A percentile compares a stretch with the other conserved stretches of the same genome.
These are phyloP conservation scores for Pseudogymnoascus sp. DNA, from an alignment of 2,329 filamentous ascomycete genomes.

Conservation along the genomic window DNA sequence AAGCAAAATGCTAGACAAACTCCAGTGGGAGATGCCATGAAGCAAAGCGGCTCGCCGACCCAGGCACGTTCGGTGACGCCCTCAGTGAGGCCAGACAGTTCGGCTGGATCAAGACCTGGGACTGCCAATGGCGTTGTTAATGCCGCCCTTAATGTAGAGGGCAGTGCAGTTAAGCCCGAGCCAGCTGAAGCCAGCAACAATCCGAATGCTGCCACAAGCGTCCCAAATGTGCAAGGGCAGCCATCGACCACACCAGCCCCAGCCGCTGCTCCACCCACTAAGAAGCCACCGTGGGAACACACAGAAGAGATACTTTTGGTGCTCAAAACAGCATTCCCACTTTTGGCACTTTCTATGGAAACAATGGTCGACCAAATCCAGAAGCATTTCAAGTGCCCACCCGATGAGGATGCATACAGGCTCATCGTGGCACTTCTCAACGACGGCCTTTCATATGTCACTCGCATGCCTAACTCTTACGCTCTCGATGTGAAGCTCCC, in stretches of 20 bases:
- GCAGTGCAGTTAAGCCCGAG: slow-evolving; percentile 25
- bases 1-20: slow-evolving; percentile 30
- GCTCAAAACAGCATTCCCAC: slow-evolving; percentile 92
- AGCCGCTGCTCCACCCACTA: slow-evolving; percentile 23
- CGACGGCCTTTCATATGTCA: slow-evolving; percentile 88
- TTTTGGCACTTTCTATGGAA: slow-evolving; percentile 96
- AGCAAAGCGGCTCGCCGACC: slow-evolving; percentile 29
- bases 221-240: slow-evolving; percentile 31
- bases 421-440: slow-evolving; percentile 96
- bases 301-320: slow-evolving; percentile 93
- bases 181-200: slow-evolving; percentile 20
- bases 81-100: slow-evolving; percentile 22
- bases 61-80: slow-evolving; percentile 25
- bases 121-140: slow-evolving; percentile 39
- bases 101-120: slow-evolving; percentile 33
- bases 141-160: slow-evolving; percentile 14
- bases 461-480: slow-evolving; percentile 78
- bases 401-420: slow-evolving; percentile 94
- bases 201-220: slow-evolving; percentile 17
- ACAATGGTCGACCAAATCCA: slow-evolving; percentile 99
- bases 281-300: slow-evolving; percentile 90
- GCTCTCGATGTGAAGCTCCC: slow-evolving; percentile 89
- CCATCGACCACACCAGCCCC: slow-evolving; percentile 30
- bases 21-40: slow-evolving; percentile 22
- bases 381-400: slow-evolving; percentile 98